Conservation (phyloP, 1,139 yeast species). For the Arxiozyma heterogenica region DNA sequence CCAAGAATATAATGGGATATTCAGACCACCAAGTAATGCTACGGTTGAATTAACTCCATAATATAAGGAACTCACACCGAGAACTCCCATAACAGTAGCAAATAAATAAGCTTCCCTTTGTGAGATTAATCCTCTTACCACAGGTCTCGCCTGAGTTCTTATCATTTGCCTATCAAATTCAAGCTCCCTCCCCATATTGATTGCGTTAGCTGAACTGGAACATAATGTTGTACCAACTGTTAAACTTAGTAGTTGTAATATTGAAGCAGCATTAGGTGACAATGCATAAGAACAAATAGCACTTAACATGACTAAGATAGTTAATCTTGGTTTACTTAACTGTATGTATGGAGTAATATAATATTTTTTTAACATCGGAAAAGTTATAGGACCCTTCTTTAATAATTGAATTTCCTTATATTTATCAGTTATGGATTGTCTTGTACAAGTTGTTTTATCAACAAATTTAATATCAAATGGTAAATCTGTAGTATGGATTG, state of each 20-base stretch:
- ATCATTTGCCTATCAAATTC: conserved; percentile 81
- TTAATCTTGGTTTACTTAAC: conserved; percentile 79
- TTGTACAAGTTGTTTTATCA: conserved; percentile 5
- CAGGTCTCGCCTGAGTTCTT: conserved; percentile 83
- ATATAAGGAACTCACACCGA: conserved; percentile 63
- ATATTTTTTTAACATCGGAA: conserved; percentile 29
- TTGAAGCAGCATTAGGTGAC: conserved; percentile 70
- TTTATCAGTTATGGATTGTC: conserved; percentile 10
- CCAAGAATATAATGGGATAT: conserved; percentile 81
- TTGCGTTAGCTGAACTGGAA: conserved; percentile 93
- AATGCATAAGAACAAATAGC: conserved; percentile 91
- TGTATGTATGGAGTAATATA: conserved; percentile 56
- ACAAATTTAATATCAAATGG: conserved; percentile 53
- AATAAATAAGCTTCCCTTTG: conserved; percentile 71
- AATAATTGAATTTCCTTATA: not conserved
- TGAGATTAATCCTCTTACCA: conserved; percentile 72
- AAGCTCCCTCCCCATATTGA: conserved; percentile 95
- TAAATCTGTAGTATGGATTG: conserved; percentile 28
- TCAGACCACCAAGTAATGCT: conserved; percentile 64
- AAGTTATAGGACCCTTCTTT: conserved; percentile 6
- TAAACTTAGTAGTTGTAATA: conserved; percentile 58
- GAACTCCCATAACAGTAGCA: conserved; percentile 62
- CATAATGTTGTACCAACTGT: conserved; percentile 81
- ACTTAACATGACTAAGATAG: conserved; percentile 79
- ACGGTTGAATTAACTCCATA: conserved; percentile 83